These are phyloP conservation scores for Amanita muscaria DNA, from an alignment of 768 basidiomycete species.

Conservation along the genomic window DNA sequence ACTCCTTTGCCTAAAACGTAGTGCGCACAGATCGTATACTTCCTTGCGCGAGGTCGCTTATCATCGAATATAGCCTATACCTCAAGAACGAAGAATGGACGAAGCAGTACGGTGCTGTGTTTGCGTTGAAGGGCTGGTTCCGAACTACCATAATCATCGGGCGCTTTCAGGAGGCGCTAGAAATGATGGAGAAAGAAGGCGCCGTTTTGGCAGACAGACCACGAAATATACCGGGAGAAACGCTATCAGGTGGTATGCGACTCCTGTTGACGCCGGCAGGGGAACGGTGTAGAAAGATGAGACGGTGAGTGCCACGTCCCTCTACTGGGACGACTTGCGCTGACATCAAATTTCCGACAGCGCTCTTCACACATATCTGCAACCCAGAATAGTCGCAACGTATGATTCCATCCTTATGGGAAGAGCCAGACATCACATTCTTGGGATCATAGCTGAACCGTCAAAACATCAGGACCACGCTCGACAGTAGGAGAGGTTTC, in stretches of 20 bases:
- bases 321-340: neutral
- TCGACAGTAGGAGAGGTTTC: constrained; percentile 35
- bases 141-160: constrained; percentile 38
- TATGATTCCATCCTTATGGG: constrained; percentile 44
- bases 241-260: constrained; percentile 49
- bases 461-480: constrained; percentile 45
- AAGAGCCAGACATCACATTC: constrained; percentile 32
- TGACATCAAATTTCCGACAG: constrained; percentile 19
- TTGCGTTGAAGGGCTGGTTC: constrained; percentile 43
- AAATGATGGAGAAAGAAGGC: constrained; percentile 66
- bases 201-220: constrained; percentile 47
- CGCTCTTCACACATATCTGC: constrained; percentile 50
- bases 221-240: constrained; percentile 46
- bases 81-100: constrained; percentile 51
- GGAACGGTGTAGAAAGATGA: constrained; percentile 51
- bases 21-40: too few species aligned
- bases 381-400: constrained; percentile 39
- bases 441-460: constrained; percentile 35
- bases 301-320: constrained; percentile 30
- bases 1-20: too few species aligned
- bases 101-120: constrained; percentile 52
- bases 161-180: constrained; percentile 45
- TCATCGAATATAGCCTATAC: constrained; percentile 26
- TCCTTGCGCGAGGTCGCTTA: too few species aligned
- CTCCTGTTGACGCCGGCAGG: constrained; percentile 47